Evolutionary conservation across 2,329 filamentous ascomycete species (phyloP).

Genomic region (Cladophialophora psammophila): DNA sequence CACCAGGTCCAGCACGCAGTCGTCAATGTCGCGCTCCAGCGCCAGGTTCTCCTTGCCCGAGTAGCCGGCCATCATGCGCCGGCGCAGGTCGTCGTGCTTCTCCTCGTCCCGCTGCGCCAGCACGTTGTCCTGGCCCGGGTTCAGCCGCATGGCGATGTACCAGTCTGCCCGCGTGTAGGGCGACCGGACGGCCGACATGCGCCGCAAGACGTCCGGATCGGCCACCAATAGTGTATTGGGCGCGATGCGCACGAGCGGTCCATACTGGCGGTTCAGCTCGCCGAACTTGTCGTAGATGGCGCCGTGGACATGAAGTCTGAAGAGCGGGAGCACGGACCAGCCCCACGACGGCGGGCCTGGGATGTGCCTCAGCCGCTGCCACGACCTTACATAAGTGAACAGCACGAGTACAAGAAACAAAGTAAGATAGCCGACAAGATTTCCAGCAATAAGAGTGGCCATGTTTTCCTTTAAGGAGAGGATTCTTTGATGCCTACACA

Average conservation of each 20-base stretch:
- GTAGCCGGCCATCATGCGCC: conserved; percentile 27
- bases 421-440: too few species aligned
- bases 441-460: too few species aligned
- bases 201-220: conserved; percentile 31
- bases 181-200: conserved; percentile 32
- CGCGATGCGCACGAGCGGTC: conserved; percentile 10
- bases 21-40: conserved; percentile 28
- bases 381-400: too few species aligned
- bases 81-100: conserved; percentile 31
- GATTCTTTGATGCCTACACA: too few species aligned
- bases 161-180: conserved; percentile 34
- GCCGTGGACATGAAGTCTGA: too few species aligned
- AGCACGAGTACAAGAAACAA: too few species aligned
- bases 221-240: conserved; percentile 5
- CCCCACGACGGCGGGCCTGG: too few species aligned
- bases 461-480: too few species aligned
- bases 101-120: conserved; percentile 27
- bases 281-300: too few species aligned
- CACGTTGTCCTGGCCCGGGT: conserved; percentile 33
- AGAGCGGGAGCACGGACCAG: too few species aligned
- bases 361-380: too few species aligned
- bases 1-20: conserved; percentile 5
- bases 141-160: conserved; percentile 32
- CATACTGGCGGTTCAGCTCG: neutral
- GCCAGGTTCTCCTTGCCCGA: conserved; percentile 17